These are phyloP conservation scores for Mycena sanguinolenta DNA, from an alignment of 768 basidiomycete species.

Conservation along the genomic window DNA sequence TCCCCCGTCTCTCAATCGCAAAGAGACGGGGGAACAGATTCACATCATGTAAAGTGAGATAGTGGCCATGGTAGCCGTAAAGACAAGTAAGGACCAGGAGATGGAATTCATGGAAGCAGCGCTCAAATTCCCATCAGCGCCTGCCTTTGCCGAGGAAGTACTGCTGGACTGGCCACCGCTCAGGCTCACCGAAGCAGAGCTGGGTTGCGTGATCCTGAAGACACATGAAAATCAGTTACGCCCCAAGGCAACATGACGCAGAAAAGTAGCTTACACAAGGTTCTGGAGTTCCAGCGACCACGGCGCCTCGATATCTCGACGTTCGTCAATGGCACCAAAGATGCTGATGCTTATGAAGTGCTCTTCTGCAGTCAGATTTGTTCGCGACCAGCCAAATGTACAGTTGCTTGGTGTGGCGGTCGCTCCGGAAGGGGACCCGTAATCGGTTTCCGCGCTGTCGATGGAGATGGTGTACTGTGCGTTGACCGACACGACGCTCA, in stretches of 20 bases:
- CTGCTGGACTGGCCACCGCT: no score
- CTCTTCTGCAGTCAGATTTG: neutral
- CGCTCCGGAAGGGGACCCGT: neutral
- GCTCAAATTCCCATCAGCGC: no score
- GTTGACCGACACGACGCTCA: constrained; percentile 20
- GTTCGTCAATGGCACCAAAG: neutral
- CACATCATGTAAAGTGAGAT: no score
- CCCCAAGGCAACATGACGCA: neutral
- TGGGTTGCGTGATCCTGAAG: constrained; percentile 10
- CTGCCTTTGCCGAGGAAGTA: no score
- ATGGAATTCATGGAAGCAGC: no score
- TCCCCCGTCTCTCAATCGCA: no score
- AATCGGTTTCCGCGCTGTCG: neutral
- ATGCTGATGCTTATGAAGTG: neutral
- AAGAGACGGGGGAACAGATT: no score
- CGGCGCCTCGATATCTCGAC: neutral
- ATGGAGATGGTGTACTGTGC: neutral
- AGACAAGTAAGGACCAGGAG: no score
- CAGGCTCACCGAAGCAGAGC: neutral
- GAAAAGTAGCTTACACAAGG: neutral
- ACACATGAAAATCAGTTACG: neutral
- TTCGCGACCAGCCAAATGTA: constrained; percentile 17
- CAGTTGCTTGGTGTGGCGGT: neutral
- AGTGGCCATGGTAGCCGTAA: no score
- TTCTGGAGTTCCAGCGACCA: constrained; percentile 16